A percentile compares a stretch with the other conserved stretches of the same genome.
These are phyloP conservation scores for Penicillium nordicum DNA, from an alignment of 2,329 filamentous ascomycete genomes.

Conservation along the genomic window DNA sequence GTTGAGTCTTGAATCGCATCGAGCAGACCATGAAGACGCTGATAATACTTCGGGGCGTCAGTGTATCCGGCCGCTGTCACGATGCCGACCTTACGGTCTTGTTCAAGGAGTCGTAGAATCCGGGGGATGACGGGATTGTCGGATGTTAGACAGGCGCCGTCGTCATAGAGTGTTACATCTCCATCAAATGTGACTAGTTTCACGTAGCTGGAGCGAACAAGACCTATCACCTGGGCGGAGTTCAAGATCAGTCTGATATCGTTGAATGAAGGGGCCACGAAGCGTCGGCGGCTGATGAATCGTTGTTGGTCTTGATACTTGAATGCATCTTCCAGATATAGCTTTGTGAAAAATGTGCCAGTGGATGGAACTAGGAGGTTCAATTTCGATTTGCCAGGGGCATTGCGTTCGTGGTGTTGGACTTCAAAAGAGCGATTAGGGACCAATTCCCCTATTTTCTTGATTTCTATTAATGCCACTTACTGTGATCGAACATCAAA, in stretches of 20 bases:
- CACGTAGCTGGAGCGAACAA: constrained; percentile 69
- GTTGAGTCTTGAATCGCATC: constrained; percentile 67
- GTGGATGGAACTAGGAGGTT: constrained; percentile 87
- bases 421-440: constrained; percentile 48
- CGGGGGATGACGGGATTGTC: constrained; percentile 72
- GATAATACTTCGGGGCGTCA: constrained; percentile 80
- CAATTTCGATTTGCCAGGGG: constrained; percentile 76
- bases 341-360: constrained; percentile 87
- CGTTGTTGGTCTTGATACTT: constrained; percentile 81
- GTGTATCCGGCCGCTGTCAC: constrained; percentile 96
- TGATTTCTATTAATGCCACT: background rate
- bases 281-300: constrained; percentile 84
- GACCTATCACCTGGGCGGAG: constrained; percentile 87
- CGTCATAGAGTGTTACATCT: constrained; percentile 92
- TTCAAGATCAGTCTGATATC: constrained; percentile 91
- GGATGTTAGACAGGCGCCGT: constrained; percentile 74
- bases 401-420: constrained; percentile 66
- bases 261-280: constrained; percentile 96
- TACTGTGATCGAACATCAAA: constrained; percentile 89
- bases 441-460: background rate
- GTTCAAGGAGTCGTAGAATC: constrained; percentile 67
- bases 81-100: constrained; percentile 83
- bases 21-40: constrained; percentile 79
- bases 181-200: constrained; percentile 94
- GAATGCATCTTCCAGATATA: constrained; percentile 86